Percentiles rank a stretch among this genome's conserved stretches.
Conservation (phyloP, 2,329 filamentous ascomycete genomes). For the Dothiorella sarmentorum region DNA sequence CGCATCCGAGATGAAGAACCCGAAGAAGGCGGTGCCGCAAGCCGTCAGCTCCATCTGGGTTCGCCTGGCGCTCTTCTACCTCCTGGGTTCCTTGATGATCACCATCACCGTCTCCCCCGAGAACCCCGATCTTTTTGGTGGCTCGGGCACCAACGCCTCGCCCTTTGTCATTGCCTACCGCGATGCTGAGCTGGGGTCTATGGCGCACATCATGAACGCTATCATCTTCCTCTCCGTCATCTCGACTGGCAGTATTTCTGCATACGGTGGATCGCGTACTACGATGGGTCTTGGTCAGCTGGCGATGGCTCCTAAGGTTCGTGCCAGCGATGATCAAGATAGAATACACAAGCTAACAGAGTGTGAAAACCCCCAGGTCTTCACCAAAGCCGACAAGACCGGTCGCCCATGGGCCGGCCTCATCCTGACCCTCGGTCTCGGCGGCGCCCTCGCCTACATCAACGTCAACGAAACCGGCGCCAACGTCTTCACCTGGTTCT, state of each 20-base stretch:
- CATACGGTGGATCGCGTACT: conserved; percentile 45
- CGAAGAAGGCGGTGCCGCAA: conserved; percentile 41
- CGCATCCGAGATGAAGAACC: conserved; percentile 45
- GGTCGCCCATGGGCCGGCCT: conserved; percentile 39
- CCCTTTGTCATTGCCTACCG: conserved; percentile 48
- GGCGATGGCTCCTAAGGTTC: conserved; percentile 40
- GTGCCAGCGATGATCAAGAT: neutral
- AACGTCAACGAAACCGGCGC: conserved; percentile 43
- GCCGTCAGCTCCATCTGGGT: conserved; percentile 48
- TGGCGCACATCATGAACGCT: conserved; percentile 49
- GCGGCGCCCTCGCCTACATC: conserved; percentile 39
- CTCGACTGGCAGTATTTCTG: conserved; percentile 44
- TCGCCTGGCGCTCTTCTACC: conserved; percentile 46
- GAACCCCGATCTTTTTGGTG: conserved; percentile 42
- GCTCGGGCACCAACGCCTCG: conserved; percentile 41
- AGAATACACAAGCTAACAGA: neutral
- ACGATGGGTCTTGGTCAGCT: conserved; percentile 44
- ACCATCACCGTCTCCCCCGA: conserved; percentile 44
- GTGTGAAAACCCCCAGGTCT: neutral
- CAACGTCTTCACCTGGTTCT: conserved; percentile 48
- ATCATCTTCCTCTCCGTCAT: conserved; percentile 48
- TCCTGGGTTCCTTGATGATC: conserved; percentile 45
- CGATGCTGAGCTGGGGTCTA: conserved; percentile 36
- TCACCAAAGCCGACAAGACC: conserved; percentile 31
- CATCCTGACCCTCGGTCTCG: conserved; percentile 25